Evolutionary conservation across 2,329 filamentous ascomycete species (phyloP), one percentile per base, ranked within the genome.

Genomic region (Neopestalotiopsis clavispora): DNA sequence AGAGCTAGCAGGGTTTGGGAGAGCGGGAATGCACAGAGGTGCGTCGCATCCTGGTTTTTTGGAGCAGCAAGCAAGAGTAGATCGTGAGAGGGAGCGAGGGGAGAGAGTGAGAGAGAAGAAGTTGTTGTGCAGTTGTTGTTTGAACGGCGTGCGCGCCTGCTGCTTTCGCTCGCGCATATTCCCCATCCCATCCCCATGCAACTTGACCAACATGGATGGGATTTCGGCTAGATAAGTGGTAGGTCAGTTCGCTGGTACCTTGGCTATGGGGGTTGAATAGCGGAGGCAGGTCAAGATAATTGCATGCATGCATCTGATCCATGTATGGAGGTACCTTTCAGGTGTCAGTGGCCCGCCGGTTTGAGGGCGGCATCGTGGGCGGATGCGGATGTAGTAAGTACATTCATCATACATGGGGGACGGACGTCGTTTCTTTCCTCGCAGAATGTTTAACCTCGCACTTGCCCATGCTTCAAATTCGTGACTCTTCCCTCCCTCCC

Each of bases 1-100:
- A 38, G 34, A 38, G 60, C 60, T 34, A 63, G 38, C 63, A 66
- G 63, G 63, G 61, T 45, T 64, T n/a, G 38, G 30, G 7, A 28
- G 56, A 56, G 65, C 65, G 57, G 57, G 65, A 59, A 61, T 30
- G 52, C n/a, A 32, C 65, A 60, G 65, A 67, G 63, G 32, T 56
- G 49, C 63, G n/a, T 67, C 65, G 65, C 28, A 67, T 38, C 65
- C 65, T 52, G 65, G 56, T 60, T 56, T 23, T 32, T 34, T 20
- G n/a, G 30, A 38, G 34, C 34, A 38, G 34, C 34, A 13, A 28
- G 23, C 60, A 12, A 63, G 32, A 14, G 23, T 12, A 52, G 64
- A 67, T 67, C 66, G 66, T 67, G 66, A 67, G 49, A 67, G 45
- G n/a, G 14, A 52, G 45, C 34, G n/a, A 52, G 7, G n/a, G 45